Conservation (phyloP, 495 filamentous ascomycete genomes). For the Margaritispora aquatica region DNA sequence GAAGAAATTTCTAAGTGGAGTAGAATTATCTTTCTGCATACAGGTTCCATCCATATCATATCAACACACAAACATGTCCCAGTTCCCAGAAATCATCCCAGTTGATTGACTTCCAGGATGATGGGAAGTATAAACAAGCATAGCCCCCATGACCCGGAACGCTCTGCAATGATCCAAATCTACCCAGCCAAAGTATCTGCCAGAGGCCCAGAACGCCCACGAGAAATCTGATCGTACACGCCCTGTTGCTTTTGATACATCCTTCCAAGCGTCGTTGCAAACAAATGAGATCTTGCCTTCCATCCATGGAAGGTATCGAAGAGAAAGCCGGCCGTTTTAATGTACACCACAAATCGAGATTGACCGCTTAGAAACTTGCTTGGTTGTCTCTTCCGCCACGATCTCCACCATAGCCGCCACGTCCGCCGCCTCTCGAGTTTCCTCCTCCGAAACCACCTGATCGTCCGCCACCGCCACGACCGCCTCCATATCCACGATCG, state of each 20-base stretch:
- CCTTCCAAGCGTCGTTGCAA: background rate
- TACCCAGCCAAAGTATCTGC: background rate
- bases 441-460: background rate
- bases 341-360: background rate
- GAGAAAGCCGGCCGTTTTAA: background rate
- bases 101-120: background rate
- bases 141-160: conserved; percentile 1
- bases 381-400: background rate
- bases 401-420: background rate
- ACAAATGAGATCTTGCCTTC: background rate
- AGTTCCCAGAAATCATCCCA: background rate
- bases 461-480: background rate
- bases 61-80: background rate
- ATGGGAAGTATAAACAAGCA: background rate
- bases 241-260: background rate
- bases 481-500: background rate
- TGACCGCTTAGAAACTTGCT: background rate
- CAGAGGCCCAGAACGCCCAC: background rate
- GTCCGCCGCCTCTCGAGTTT: background rate
- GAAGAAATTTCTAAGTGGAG: background rate
- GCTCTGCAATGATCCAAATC: conserved; percentile 15
- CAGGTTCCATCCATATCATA: background rate
- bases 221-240: background rate
- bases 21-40: background rate
- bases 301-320: background rate